Base-by-base conservation (phyloP, 805 yeast species). In the Lachancea sp. region DNA sequence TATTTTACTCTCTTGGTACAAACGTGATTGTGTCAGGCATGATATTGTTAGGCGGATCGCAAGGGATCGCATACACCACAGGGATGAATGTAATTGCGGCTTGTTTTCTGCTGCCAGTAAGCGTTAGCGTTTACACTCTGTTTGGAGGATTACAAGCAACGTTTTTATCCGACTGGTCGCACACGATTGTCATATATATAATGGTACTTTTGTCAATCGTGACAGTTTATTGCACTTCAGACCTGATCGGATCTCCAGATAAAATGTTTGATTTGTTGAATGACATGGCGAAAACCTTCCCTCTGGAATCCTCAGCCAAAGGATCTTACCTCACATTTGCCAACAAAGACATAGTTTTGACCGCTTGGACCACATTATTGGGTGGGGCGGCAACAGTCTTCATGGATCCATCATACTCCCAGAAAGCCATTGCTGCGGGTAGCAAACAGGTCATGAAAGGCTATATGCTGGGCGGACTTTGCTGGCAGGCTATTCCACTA, bases 401-500 rank as follows among this genome's bases (percentile, higher is more conserved):
- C n/a, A 17, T 17, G 29, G 44, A 41, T 18, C 38, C 44, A 22
- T 34, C 37, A 11, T 34, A 32, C 65, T 84, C 85, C 77, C 81
- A 82, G 67, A 84, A 85, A 67, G 89, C 90, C n/a, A 81, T 85
- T 62, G 85, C 90, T 30, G 44, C 44, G 13, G 27, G 31, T n/a
- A 78, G 87, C 11, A 72, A 79, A 52, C 88, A 88, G 41, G 85
- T 89, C 16, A 68, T 85, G 53, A 87, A 88, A 9, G 95, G 95
- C 19, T 86, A 86, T 63, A 77, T 84, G 27, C 65, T 84, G 42
- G 95, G 95, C 44, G 95, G 93, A 22, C 62, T 86, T 36, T 82
- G 88, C 1, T 86, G 95, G 95, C 81, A 83, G 57, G 87, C 91
- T 11, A 80, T 86, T 51, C 95, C 95, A 32, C 80, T 80, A 70